A percentile compares a stretch with the other conserved stretches of the same genome.
Evolutionary conservation across 1,284 basidiomycete genomes (phyloP).

Genomic region (Vanrija pseudolonga): DNA sequence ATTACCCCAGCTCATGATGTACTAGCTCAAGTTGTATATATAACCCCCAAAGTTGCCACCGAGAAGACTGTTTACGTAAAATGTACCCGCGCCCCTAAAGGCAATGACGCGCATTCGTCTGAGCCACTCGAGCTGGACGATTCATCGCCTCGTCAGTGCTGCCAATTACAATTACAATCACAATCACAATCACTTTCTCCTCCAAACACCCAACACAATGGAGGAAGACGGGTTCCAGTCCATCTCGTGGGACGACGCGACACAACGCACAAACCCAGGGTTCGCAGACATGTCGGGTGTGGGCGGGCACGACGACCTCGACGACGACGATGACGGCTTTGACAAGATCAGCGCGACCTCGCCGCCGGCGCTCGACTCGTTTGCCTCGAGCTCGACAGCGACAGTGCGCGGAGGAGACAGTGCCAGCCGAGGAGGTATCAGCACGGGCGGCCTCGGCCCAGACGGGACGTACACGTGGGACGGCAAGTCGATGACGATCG

Average conservation of each 20-base stretch:
- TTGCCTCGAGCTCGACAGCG: slow-evolving; percentile 6
- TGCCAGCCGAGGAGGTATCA: neutral
- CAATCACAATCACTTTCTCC: no score
- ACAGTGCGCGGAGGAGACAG: neutral
- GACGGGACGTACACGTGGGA: slow-evolving; percentile 60
- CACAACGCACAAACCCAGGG: slow-evolving; percentile 15
- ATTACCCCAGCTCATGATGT: neutral
- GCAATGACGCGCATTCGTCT: no score
- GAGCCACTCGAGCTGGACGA: no score
- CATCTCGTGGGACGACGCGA: slow-evolving; percentile 46
- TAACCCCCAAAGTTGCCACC: no score
- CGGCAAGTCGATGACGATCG: slow-evolving; percentile 71
- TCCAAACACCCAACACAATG: slow-evolving; percentile 18
- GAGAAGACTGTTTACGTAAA: no score
- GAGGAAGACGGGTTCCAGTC: slow-evolving; percentile 48
- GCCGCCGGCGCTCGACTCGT: slow-evolving; percentile 4
- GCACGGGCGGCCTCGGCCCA: slow-evolving; percentile 1
- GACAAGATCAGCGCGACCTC: slow-evolving; percentile 36
- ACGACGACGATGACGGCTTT: slow-evolving; percentile 40
- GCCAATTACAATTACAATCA: no score
- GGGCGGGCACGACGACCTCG: slow-evolving; percentile 4
- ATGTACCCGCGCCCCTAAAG: no score
- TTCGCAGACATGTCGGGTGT: slow-evolving; percentile 24
- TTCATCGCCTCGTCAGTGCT: no score
- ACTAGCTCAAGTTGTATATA: neutral